Evolutionary conservation across 1,284 basidiomycete species (phyloP), one percentile per base, ranked within the genome.

Genomic region (Cutaneotrichosporon sp.): DNA sequence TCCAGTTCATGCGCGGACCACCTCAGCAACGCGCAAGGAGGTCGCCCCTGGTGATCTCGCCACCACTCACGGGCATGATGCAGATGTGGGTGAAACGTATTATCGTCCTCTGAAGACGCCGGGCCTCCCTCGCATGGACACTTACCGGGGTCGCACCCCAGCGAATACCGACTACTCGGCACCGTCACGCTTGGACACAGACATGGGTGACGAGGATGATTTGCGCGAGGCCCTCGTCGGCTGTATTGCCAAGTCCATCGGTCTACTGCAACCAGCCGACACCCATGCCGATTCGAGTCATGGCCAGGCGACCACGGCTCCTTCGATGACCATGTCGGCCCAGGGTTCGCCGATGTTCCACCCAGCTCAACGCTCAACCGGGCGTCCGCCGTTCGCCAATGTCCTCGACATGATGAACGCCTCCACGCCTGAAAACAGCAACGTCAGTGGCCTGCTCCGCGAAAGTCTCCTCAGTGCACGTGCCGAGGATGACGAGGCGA

Each of bases 161-260:
- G 19, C 20, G 20, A 32, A 48, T 0, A 26, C 32, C 10, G 26
- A 20, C 31, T 37, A 25, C 43, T 25, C 24, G 24, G 22, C 29
- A 14, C 17, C 19, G 19, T 32, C 39, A 16, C 25, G 35, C 19
- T 33, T 33, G 16, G 56, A 54, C 14, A 39, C 39, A 37, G 62
- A 62, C 5, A 62, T 67, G 4, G 61, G 56, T 8, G 61, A 60
- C 25, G 64, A 71, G 3, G 82, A 83, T 66, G 89, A 97, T 66
- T 81, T 98, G 32, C 84, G 89, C 38, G 89, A 91, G 60, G 90
- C 90, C 59, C 91, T 99, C 29, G 92, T 98, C 87, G 86, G 87
- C 5, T 96, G 90, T 74, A 96, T 99, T 55, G 92, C 93, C 1
- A 94, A 93, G 71, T 96, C 91, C 5, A 97, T 99, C 52, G 94